Base-by-base conservation (phyloP, 352 stramenopile species). In the Phytophthora europaea region DNA sequence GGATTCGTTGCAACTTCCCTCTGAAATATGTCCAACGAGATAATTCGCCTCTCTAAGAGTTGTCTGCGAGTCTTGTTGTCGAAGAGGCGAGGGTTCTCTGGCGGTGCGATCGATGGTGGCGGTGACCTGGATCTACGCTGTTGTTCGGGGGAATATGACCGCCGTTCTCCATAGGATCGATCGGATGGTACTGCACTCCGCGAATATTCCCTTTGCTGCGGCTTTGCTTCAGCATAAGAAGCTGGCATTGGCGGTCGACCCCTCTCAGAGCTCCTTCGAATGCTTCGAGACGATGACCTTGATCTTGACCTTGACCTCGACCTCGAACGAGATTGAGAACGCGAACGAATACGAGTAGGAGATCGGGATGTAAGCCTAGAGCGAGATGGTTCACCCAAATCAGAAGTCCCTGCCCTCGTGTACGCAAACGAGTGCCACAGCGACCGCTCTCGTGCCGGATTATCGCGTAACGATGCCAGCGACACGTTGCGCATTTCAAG, bases 341-440 rank as follows among this genome's bases (percentile, higher is more conserved):
- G 70, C 48, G 36, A 43, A 4, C n/a, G 48, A 4, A 38, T n/a
- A 50, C 23, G 64, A 36, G 51, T 5, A 23, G 69, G 56, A 36
- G 64, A 59, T 54, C 52, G 57, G 4, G 45, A 36, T 61, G n/a
- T 47, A 28, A 7, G 45, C 1, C 43, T 54, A 23, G 45, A 20
- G 26, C 40, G 36, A 34, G 28, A 20, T 38, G 34, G 40, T 45
- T 69, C 62, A n/a, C 23, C 43, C 4, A 50, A 23, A 51, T 70
- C 55, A 2, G 68, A 70, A 33, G 33, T 64, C 36, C 64, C 67
- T 3, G 63, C 63, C 36, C 76, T 68, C 28, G 52, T 73, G 60
- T 69, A 67, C 15, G 76, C 76, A 60, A 73, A 82, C 5, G 68
- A 65, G 36, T 73, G 72, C 67, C 76, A 79, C 16, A 76, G 56